Evolutionary conservation across 2,329 filamentous ascomycete species (phyloP), one percentile per base, ranked within the genome.

Genomic region (Parastagonospora avenae): DNA sequence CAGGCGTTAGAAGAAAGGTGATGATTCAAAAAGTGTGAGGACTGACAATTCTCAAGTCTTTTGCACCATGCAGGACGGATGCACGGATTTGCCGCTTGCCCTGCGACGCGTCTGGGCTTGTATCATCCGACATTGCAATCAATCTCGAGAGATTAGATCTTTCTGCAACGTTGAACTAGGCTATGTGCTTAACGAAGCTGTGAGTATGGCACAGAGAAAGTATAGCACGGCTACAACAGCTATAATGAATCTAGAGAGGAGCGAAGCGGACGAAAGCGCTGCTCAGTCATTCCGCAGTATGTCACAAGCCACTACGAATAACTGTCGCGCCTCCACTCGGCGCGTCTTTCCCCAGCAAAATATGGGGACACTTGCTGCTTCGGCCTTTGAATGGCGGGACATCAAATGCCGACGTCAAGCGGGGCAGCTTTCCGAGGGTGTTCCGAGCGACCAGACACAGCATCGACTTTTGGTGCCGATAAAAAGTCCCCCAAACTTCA

Each of bases 61-160:
- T 84, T 27, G 82, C 79, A 45, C 82, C 84, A 61, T 86, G 82
- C 8, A 87, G 77, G 48, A 87, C 82, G n/a, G 73, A 84, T 42
- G 68, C 76, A 69, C 69, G 77, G 66, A 77, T 78, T 66, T 73
- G 70, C 59, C 42, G 68, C 55, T 57, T 67, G 55, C 58, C 68
- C 63, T 56, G 54, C 12, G 53, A 53, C 36, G 51, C 48, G 36
- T 63, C 59, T 42, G 61, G 55, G 19, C 41, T 60, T 16, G 50
- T 46, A 32, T 67, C 55, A 46, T 59, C 42, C 7, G 62, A 39
- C 63, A 69, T 71, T 35, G 43, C 40, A 38, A 30, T 35, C 31
- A 32, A 16, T 33, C n/a, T 28, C 9, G 32, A 32, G 30, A 10
- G 2, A n/a, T 32, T 32, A 32, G 7, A 32, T 32, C 10, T 8